Percentiles rank a stretch among this genome's conserved stretches.
These are phyloP conservation scores for Perkinsus chesapeaki DNA, from an alignment of 169 alveolate genomes.

Conservation along the genomic window DNA sequence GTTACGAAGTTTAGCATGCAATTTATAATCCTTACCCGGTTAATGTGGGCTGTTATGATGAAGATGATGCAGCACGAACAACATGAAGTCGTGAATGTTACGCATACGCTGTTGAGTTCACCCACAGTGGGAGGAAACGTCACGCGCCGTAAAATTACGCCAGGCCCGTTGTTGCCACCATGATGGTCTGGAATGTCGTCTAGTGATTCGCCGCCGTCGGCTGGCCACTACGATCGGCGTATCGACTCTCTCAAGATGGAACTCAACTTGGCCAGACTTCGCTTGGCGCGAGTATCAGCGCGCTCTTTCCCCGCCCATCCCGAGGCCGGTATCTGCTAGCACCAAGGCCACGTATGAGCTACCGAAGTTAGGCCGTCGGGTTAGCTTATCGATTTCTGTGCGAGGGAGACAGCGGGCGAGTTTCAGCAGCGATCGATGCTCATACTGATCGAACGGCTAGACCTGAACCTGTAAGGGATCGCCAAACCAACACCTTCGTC, in stretches of 20 bases:
- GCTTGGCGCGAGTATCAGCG: neutral
- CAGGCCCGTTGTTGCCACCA: neutral
- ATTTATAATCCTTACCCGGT: neutral
- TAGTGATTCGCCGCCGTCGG: neutral
- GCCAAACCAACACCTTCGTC: no score
- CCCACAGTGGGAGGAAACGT: neutral
- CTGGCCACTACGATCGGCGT: neutral
- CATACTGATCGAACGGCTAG: no score
- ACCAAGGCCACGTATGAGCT: no score
- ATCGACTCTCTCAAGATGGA: neutral
- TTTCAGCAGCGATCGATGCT: no score
- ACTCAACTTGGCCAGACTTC: neutral
- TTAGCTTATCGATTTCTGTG: neutral
- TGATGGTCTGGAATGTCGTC: neutral
- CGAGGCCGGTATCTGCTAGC: no score
- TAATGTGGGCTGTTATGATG: no score
- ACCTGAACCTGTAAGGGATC: no score
- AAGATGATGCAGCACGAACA: no score
- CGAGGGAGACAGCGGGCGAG: neutral
- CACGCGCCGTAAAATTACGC: neutral
- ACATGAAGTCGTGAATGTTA: no score
- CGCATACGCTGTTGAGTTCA: neutral
- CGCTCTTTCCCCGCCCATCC: neutral
- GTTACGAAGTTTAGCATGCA: neutral
- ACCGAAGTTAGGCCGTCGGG: no score